A percentile compares a stretch with the other conserved stretches of the same genome.
Conservation (phyloP, 2,329 filamentous ascomycete genomes). For the Pestalotiopsis sp. region DNA sequence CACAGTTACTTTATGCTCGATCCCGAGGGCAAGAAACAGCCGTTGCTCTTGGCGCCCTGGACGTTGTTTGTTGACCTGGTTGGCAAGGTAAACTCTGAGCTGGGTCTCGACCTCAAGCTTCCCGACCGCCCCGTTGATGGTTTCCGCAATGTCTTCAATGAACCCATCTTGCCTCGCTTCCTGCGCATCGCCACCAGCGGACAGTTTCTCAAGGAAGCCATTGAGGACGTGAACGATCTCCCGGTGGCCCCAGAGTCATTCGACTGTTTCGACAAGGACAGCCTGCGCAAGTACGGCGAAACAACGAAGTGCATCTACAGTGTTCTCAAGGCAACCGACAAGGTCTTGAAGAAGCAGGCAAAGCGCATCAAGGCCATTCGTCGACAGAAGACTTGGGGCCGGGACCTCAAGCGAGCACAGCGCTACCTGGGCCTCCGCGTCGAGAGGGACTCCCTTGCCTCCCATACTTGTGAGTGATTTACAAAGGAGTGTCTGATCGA, state of each 20-base stretch:
- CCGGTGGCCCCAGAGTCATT: not conserved
- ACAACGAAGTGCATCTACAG: conserved; percentile 56
- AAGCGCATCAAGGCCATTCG: conserved; percentile 48
- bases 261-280: conserved; percentile 29
- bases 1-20: conserved; percentile 60
- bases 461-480: conserved; percentile 16
- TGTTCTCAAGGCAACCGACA: conserved; percentile 45
- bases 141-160: conserved; percentile 65
- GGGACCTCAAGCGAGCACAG: conserved; percentile 66
- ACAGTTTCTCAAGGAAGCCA: not conserved
- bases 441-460: not conserved
- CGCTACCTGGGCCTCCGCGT: conserved; percentile 69
- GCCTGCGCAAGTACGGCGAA: conserved; percentile 51
- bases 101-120: conserved; percentile 58
- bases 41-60: conserved; percentile 70
- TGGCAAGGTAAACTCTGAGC: conserved; percentile 62
- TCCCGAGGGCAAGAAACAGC: conserved; percentile 35
- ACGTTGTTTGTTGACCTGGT: conserved; percentile 69
- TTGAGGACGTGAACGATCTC: not conserved
- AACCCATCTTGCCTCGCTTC: conserved; percentile 63
- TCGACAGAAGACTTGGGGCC: conserved; percentile 54
- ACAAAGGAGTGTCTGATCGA: not conserved
- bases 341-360: conserved; percentile 48
- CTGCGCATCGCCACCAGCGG: conserved; percentile 59
- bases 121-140: conserved; percentile 55